Evolutionary conservation across 768 basidiomycete species (phyloP).

Genomic region (Xerocomellus chrysenteron): DNA sequence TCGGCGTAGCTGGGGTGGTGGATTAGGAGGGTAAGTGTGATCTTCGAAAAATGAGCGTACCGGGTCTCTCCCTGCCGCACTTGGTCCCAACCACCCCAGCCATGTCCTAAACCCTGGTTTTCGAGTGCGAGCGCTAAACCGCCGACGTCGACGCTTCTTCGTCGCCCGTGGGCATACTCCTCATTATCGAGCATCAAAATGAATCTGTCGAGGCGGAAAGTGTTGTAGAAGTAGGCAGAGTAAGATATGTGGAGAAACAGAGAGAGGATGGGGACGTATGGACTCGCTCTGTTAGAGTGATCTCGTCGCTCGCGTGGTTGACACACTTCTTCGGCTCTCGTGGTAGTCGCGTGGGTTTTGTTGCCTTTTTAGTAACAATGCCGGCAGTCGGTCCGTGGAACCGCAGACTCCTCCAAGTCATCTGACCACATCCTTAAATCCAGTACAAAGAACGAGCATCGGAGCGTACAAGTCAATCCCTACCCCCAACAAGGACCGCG

Average conservation of each 20-base stretch:
- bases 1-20: conserved; percentile 64
- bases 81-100: conserved; percentile 66
- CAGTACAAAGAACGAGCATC: neutral
- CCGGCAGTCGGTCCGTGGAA: conserved; percentile 7
- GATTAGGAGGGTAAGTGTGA: conserved; percentile 7
- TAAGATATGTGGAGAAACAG: neutral
- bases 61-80: conserved; percentile 44
- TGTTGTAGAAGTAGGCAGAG: neutral
- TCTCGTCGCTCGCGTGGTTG: conserved; percentile 38
- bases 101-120: conserved; percentile 60
- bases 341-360: conserved; percentile 32
- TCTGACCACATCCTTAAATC: neutral
- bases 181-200: conserved; percentile 30
- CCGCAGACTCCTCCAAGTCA: neutral
- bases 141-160: conserved; percentile 87
- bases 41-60: conserved; percentile 39
- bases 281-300: conserved; percentile 23
- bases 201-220: neutral
- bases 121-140: conserved; percentile 80
- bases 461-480: neutral
- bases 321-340: conserved; percentile 36
- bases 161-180: conserved; percentile 36
- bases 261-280: conserved; percentile 10
- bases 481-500: neutral
- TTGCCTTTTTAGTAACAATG: conserved; percentile 22